Evolutionary conservation across 768 basidiomycete genomes (phyloP).

Genomic region (Tulasnella sp.): DNA sequence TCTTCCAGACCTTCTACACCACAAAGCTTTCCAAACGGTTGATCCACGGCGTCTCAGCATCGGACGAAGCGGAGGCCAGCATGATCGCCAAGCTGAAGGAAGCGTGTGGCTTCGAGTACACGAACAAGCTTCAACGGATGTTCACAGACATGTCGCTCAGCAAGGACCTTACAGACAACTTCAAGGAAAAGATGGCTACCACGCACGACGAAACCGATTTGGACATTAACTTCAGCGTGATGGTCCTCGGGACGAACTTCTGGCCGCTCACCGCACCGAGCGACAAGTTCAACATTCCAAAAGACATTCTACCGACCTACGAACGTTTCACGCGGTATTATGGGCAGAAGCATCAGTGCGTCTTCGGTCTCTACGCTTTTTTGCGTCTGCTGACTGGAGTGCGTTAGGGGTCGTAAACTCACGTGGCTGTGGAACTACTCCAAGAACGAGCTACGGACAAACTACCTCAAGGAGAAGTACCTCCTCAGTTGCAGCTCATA

Average conservation of each 20-base stretch:
- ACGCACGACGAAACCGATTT: constrained; percentile 59
- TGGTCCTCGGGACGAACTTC: constrained; percentile 90
- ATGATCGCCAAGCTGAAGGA: constrained; percentile 99
- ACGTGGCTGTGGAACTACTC: constrained; percentile 99
- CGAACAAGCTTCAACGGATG: constrained; percentile 92
- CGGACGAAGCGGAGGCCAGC: constrained; percentile 90
- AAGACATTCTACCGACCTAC: constrained; percentile 76
- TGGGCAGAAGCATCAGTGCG: constrained; percentile 68
- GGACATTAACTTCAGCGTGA: constrained; percentile 82
- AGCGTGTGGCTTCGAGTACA: constrained; percentile 93
- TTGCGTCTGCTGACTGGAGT: not conserved
- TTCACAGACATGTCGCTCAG: constrained; percentile 97
- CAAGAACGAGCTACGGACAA: constrained; percentile 91
- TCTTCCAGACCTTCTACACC: constrained; percentile 96
- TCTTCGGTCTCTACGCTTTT: not conserved
- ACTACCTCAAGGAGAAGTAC: constrained; percentile 88
- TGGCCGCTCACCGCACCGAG: constrained; percentile 82
- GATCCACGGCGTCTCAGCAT: constrained; percentile 80
- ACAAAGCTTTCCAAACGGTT: constrained; percentile 88
- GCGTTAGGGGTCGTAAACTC: constrained; percentile 59
- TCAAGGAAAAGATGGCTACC: constrained; percentile 85
- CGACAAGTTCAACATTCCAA: constrained; percentile 80
- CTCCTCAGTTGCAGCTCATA: constrained; percentile 90
- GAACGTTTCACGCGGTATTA: constrained; percentile 90
- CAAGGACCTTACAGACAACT: constrained; percentile 89